These are phyloP conservation scores for Colletotrichum eremochloae DNA, from an alignment of 2,329 filamentous ascomycete species.

Conservation along the genomic window DNA sequence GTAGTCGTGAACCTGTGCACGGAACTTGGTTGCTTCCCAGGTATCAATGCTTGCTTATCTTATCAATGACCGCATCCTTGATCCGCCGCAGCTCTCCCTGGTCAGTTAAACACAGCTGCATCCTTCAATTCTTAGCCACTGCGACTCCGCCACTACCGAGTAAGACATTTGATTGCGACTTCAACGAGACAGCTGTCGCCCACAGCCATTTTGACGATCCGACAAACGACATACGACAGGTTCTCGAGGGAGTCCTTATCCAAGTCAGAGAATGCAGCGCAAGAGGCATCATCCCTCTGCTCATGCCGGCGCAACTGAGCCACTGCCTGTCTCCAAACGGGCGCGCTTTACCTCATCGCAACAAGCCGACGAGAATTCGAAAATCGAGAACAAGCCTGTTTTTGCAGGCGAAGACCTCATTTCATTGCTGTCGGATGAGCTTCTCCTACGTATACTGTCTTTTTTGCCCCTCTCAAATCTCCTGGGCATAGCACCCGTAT, in stretches of 20 bases:
- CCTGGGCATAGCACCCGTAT: constrained; percentile 74
- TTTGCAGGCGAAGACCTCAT: constrained; percentile 66
- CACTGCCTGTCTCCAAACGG: background rate
- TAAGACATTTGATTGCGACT: background rate
- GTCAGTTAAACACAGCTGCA: background rate
- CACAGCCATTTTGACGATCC: background rate
- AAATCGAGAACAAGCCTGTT: background rate
- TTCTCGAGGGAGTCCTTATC: background rate
- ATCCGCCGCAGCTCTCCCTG: background rate
- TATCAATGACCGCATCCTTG: constrained; percentile 13
- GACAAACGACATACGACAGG: background rate
- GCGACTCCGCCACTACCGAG: background rate
- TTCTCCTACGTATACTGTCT: constrained; percentile 86
- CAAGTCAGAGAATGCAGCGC: constrained; percentile 7
- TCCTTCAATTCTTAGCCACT: background rate
- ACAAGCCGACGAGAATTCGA: background rate
- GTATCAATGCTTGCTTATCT: background rate
- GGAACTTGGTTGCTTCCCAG: background rate
- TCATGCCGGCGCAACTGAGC: background rate
- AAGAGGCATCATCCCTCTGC: constrained; percentile 10
- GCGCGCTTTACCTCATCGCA: constrained; percentile 10
- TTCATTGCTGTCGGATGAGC: constrained; percentile 85
- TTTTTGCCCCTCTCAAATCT: constrained; percentile 79
- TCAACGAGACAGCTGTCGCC: background rate
- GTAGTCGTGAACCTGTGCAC: background rate